Evolutionary conservation across 192 early-diverging fungal genomes (phyloP), one percentile per base, ranked within the genome.

Genomic region (Backusella psychrophila): DNA sequence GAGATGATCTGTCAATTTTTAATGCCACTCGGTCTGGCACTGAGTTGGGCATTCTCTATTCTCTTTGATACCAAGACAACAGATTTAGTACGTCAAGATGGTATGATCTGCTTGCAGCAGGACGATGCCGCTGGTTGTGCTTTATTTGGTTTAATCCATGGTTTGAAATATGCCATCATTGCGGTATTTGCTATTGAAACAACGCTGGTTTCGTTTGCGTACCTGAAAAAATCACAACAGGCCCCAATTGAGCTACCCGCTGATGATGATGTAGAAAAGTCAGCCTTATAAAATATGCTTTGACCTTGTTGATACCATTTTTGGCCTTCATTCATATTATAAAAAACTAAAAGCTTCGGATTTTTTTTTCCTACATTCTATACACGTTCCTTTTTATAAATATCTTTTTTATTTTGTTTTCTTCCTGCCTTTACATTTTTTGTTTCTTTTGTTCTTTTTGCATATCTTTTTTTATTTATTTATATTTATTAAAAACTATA

Each of bases 1-100:
- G 53, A 75, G 3, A 56, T 66, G 11, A n/a, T 79, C 6, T 79
- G 67, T 49, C 78, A 79, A 46, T 71, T 63, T 15, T 23, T 79
- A 19, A 36, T 79, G 69, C 73, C 78, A 34, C 36, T 79, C 9
- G 78, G 74, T 31, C 39, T 79, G 21, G 68, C 74, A 66, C 53
- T 79, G n/a, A 79, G 78, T 49, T 79, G 78, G 78, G 65, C 75
- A 56, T 79, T 79, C 31, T 79, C 73, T 14, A 75, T 79, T 23
- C 31, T 79, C 17, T 79, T 79, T 33, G 78, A 79, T 75, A 29
- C 21, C 1, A 76, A 59, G 34, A 76, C 68, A 31, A 66, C 41
- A n/a, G 39, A 63, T 34, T 34, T 75, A 26, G 66, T 67, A 19
- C 33, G 41, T 19, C 36, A 39, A 14, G 73, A 26, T 39, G 14